These are phyloP conservation scores for Trypanosomatidae sp. DNA, from an alignment of 208 protist genomes.

Conservation along the genomic window DNA sequence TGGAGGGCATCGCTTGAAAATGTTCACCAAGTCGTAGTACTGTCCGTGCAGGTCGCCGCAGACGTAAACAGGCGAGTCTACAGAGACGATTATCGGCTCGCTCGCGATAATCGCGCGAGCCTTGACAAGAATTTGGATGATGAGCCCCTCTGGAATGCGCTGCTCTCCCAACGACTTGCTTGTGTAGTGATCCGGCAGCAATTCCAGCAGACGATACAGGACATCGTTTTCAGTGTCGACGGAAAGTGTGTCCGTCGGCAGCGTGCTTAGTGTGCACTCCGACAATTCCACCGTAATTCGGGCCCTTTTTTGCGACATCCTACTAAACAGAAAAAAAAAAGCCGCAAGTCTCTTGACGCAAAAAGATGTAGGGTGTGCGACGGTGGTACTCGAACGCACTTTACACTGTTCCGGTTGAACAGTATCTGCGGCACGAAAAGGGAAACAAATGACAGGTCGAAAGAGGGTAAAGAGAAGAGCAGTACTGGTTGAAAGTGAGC, in stretches of 20 bases:
- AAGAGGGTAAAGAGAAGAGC: too few relatives aligned
- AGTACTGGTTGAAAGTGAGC: too few relatives aligned
- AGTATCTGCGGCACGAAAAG: too few relatives aligned
- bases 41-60: conserved; percentile 99
- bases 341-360: too few relatives aligned
- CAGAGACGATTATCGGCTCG: conserved; percentile 69
- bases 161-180: conserved; percentile 52
- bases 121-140: conserved; percentile 58
- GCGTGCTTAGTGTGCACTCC: conserved; percentile 42
- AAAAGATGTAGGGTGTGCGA: too few relatives aligned
- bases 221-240: conserved; percentile 72
- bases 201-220: conserved; percentile 67
- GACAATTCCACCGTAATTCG: too few relatives aligned
- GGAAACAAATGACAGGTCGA: too few relatives aligned
- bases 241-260: conserved; percentile 65
- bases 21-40: conserved; percentile 97
- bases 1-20: conserved; percentile 89
- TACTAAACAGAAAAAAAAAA: too few relatives aligned
- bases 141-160: conserved; percentile 62
- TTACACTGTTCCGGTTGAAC: too few relatives aligned
- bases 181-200: conserved; percentile 67
- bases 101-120: conserved; percentile 55
- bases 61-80: conserved; percentile 92
- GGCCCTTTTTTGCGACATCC: too few relatives aligned
- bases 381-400: too few relatives aligned